Evolutionary conservation across 352 stramenopile genomes (phyloP).

Genomic region (Phytophthora litchii): DNA sequence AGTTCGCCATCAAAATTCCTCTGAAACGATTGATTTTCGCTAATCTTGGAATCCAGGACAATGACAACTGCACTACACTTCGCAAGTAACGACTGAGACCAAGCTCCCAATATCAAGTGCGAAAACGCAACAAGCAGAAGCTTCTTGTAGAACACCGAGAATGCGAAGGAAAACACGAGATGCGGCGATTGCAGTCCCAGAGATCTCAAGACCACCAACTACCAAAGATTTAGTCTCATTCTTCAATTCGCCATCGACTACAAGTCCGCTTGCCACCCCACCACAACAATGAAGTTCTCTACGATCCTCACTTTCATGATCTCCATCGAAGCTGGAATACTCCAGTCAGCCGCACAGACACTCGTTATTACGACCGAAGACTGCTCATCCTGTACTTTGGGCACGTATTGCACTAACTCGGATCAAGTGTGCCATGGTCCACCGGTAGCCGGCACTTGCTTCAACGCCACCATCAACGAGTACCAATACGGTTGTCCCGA

Average conservation of each 20-base stretch:
- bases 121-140: conserved; percentile 12
- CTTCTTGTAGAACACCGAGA: conserved; percentile 30
- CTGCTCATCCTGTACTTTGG: conserved; percentile 24
- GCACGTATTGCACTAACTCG: conserved; percentile 26
- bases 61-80: background rate
- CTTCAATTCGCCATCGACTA: conserved; percentile 14
- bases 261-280: background rate
- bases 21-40: conserved; percentile 13
- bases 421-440: conserved; percentile 20
- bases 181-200: conserved; percentile 3
- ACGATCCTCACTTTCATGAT: conserved; percentile 15
- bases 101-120: conserved; percentile 16
- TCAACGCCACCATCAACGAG: conserved; percentile 30
- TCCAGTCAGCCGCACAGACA: conserved; percentile 6
- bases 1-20: conserved; percentile 7
- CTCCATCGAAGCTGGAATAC: conserved; percentile 13
- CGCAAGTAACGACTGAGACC: conserved; percentile 25
- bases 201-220: conserved; percentile 10
- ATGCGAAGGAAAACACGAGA: conserved; percentile 18
- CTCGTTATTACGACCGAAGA: conserved; percentile 17
- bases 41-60: background rate
- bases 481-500: conserved; percentile 26
- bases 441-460: conserved; percentile 13
- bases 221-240: conserved; percentile 14
- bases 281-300: conserved; percentile 33